phyloP scores from a whole-genome alignment of 371 early-diverging fungal species.

The Fennellomyces sp. region DNA sequence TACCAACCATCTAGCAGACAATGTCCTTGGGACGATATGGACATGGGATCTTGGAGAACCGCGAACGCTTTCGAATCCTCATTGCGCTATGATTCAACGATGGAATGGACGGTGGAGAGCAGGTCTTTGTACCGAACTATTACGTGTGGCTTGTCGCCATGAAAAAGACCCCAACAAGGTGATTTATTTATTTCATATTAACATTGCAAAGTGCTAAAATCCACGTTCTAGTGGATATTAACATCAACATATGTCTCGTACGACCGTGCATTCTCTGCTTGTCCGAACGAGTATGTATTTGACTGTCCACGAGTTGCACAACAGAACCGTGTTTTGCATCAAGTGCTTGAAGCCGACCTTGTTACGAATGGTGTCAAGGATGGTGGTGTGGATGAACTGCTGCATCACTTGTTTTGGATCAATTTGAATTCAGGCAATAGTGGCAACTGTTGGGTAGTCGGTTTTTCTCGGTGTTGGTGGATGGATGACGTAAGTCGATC shows the following conservation, averaged over 20 bases:
- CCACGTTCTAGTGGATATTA: slow-evolving; percentile 27
- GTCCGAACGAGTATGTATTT: slow-evolving; percentile 37
- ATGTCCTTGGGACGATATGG: slow-evolving; percentile 40
- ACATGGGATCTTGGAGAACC: slow-evolving; percentile 49
- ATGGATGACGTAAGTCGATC: slow-evolving; percentile 24
- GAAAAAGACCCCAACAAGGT: slow-evolving; percentile 21
- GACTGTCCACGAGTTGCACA: slow-evolving; percentile 30
- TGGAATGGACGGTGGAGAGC: slow-evolving; percentile 39
- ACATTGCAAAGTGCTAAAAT: no score
- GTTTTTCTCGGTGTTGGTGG: slow-evolving; percentile 44
- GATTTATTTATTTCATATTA: no score
- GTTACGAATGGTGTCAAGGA: neutral
- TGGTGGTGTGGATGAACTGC: neutral
- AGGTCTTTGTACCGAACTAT: slow-evolving; percentile 24
- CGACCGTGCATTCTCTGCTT: slow-evolving; percentile 29
- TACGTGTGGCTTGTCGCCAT: slow-evolving; percentile 33
- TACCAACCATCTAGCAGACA: slow-evolving; percentile 21
- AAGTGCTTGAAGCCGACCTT: neutral
- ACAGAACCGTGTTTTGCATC: slow-evolving; percentile 25
- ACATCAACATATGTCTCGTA: slow-evolving; percentile 26
- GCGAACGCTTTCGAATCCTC: neutral
- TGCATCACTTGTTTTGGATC: slow-evolving; percentile 35
- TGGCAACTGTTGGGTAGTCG: slow-evolving; percentile 39
- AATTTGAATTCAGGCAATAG: slow-evolving; percentile 33
- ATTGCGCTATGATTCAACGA: slow-evolving; percentile 29